Conservation (phyloP, 331 rosid genomes). For the Cucumis variabilis region DNA sequence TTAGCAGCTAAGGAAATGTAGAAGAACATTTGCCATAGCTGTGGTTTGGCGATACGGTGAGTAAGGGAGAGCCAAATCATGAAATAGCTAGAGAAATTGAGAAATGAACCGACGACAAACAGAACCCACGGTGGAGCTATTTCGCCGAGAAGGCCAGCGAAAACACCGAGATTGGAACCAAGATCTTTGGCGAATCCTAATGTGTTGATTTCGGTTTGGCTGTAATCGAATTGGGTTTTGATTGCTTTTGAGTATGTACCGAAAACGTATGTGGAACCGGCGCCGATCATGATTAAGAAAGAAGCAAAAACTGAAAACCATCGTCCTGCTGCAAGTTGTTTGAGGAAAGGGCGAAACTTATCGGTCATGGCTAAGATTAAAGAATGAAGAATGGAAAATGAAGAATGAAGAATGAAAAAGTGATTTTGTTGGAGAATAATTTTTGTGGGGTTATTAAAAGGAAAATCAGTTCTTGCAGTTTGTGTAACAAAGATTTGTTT, state of each 20-base stretch:
- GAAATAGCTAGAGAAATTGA: slow-evolving; percentile 72
- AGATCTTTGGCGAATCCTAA: slow-evolving; percentile 81
- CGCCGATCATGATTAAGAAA: slow-evolving; percentile 67
- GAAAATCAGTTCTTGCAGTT: neutral
- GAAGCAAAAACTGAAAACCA: slow-evolving; percentile 79
- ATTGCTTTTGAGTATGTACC: slow-evolving; percentile 64
- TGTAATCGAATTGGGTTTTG: slow-evolving; percentile 57
- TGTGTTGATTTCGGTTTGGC: slow-evolving; percentile 71
- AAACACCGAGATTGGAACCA: slow-evolving; percentile 66
- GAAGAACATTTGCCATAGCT: slow-evolving; percentile 67
- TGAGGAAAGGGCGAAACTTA: neutral
- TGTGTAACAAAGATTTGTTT: neutral
- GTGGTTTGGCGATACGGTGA: slow-evolving; percentile 42
- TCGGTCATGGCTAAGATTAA: neutral
- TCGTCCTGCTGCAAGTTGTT: slow-evolving; percentile 40
- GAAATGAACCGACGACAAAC: slow-evolving; percentile 51
- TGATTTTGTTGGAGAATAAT: no score
- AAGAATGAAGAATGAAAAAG: neutral
- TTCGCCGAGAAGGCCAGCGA: slow-evolving; percentile 67
- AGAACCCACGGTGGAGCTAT: slow-evolving; percentile 71
- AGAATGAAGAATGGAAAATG: neutral
- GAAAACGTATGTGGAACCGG: slow-evolving; percentile 82
- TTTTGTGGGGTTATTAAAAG: neutral
- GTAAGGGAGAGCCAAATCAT: slow-evolving; percentile 87
- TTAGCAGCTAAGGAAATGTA: slow-evolving; percentile 66